phyloP scores from a whole-genome alignment of 768 basidiomycete genomes.

The Termitomyces sp. region DNA sequence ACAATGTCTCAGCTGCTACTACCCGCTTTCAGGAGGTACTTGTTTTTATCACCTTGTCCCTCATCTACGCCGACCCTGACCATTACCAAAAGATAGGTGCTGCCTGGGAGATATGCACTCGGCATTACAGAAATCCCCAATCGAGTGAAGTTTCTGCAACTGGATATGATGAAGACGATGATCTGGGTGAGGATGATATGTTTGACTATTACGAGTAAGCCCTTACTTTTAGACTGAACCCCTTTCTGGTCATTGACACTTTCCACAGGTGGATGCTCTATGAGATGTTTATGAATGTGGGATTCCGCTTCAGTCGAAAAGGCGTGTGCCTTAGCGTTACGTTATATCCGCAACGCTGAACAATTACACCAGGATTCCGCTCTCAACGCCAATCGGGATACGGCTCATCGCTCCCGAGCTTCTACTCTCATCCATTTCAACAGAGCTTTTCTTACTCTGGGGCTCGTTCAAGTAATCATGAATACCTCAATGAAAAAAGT shows the following conservation, averaged over 20 bases:
- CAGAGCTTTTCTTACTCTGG: slow-evolving; percentile 16
- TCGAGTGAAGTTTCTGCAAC: slow-evolving; percentile 19
- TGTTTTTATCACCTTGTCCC: slow-evolving; percentile 1
- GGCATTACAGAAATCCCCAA: slow-evolving; percentile 31
- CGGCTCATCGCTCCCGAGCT: not conserved
- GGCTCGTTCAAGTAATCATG: not conserved
- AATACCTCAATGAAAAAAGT: not conserved
- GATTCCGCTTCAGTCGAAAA: slow-evolving; percentile 23
- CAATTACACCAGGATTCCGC: slow-evolving; percentile 23
- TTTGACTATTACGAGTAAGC: slow-evolving; percentile 27
- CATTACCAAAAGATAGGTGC: slow-evolving; percentile 27
- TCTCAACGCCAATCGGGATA: slow-evolving; percentile 15
- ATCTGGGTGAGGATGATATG: slow-evolving; percentile 23
- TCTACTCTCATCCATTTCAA: slow-evolving; percentile 1
- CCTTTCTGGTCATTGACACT: slow-evolving; percentile 2
- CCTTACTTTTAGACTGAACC: not conserved
- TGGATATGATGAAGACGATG: not conserved
- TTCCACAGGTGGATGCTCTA: slow-evolving; percentile 29
- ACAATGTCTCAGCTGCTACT: slow-evolving; percentile 24
- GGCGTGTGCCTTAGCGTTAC: slow-evolving; percentile 18
- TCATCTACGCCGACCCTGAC: slow-evolving; percentile 16
- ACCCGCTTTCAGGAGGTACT: slow-evolving; percentile 31
- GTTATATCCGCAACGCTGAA: not conserved
- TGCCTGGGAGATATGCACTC: slow-evolving; percentile 30
- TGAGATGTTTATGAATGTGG: slow-evolving; percentile 23